Conservation (phyloP, 768 basidiomycete genomes). For the Boletus rubescentipes region DNA sequence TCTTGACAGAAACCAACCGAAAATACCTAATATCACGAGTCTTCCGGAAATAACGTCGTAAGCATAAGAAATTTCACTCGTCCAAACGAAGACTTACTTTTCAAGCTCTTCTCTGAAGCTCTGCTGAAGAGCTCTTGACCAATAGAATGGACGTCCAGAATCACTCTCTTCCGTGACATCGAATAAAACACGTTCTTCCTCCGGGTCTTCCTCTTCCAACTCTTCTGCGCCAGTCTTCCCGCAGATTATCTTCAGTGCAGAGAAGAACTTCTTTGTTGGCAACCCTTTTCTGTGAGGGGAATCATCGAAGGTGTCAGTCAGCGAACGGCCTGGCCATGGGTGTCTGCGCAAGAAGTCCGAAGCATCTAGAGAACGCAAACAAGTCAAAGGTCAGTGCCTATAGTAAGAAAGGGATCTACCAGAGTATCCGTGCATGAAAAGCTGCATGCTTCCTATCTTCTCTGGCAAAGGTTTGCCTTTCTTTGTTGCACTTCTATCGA, state of each 20-base stretch:
- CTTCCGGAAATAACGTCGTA: conserved; percentile 36
- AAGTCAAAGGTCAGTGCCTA: not conserved
- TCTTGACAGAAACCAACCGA: not conserved
- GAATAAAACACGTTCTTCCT: conserved; percentile 69
- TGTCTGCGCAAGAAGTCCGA: conserved; percentile 84
- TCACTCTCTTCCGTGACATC: conserved; percentile 61
- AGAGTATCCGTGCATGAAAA: conserved; percentile 80
- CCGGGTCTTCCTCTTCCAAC: conserved; percentile 70
- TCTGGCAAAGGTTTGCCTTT: conserved; percentile 83
- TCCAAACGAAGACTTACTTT: conserved; percentile 50
- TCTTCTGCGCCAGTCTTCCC: conserved; percentile 79
- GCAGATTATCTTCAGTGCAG: conserved; percentile 76
- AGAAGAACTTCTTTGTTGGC: conserved; percentile 63
- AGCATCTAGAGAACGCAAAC: conserved; percentile 53
- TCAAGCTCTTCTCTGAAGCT: conserved; percentile 88
- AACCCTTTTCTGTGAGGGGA: conserved; percentile 73
- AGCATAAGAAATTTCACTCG: conserved; percentile 7
- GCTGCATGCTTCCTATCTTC: conserved; percentile 90
- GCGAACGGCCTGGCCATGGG: conserved; percentile 85
- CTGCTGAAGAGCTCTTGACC: conserved; percentile 75
- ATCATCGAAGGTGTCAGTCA: conserved; percentile 85
- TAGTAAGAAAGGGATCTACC: conserved; percentile 39
- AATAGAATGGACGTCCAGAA: conserved; percentile 68
- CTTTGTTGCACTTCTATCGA: conserved; percentile 77
- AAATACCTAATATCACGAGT: conserved; percentile 75